phyloP scores from a whole-genome alignment of 768 basidiomycete species.

The Cubamyces sp. region DNA sequence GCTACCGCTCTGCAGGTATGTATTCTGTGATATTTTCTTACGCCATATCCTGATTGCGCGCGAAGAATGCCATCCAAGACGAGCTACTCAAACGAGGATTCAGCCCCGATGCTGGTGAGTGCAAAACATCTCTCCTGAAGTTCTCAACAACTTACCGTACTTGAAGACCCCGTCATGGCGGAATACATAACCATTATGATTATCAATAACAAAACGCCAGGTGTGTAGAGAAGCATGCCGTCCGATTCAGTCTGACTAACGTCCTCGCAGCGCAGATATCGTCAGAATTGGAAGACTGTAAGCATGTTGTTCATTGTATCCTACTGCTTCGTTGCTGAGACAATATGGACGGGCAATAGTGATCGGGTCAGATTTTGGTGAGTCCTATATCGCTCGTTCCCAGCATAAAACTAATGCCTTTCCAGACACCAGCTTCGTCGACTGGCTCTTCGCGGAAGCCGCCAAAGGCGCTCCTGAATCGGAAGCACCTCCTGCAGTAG shows the following conservation, averaged over 20 bases:
- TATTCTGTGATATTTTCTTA: not conserved
- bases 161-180: slow-evolving; percentile 84
- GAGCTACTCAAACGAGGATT: slow-evolving; percentile 77
- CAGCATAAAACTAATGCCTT: slow-evolving; percentile 24
- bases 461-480: slow-evolving; percentile 66
- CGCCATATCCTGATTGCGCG: slow-evolving; percentile 13
- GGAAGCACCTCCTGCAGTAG: slow-evolving; percentile 38
- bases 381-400: slow-evolving; percentile 29
- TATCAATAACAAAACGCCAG: slow-evolving; percentile 85
- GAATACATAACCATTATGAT: slow-evolving; percentile 96
- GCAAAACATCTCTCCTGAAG: not conserved
- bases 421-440: slow-evolving; percentile 80
- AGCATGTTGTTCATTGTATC: not conserved
- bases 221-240: slow-evolving; percentile 43
- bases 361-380: slow-evolving; percentile 86
- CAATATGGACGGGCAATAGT: slow-evolving; percentile 37
- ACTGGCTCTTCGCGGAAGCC: slow-evolving; percentile 86
- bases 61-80: slow-evolving; percentile 77
- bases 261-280: slow-evolving; percentile 20
- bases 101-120: slow-evolving; percentile 75
- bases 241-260: not conserved
- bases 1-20: slow-evolving; percentile 70
- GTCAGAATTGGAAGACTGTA: slow-evolving; percentile 24
- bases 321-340: not conserved
- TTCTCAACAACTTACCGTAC: not conserved